phyloP scores from a whole-genome alignment of 805 yeast genomes.

The Torulaspora maleeae region DNA sequence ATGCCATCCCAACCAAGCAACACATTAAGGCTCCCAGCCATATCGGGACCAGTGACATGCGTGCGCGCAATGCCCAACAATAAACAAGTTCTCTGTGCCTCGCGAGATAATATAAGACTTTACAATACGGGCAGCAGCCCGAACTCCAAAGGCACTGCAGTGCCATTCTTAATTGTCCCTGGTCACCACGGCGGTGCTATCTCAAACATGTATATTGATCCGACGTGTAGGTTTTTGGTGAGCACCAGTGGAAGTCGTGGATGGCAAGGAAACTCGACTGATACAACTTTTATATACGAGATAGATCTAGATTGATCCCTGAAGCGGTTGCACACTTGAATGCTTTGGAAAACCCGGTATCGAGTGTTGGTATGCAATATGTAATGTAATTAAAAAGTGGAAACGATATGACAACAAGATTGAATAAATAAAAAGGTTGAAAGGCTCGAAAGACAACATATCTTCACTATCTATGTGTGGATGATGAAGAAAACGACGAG shows the following conservation, averaged over 20 bases:
- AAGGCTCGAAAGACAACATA: background rate
- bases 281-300: conserved; percentile 76
- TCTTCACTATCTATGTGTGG: background rate
- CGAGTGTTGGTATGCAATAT: background rate
- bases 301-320: conserved; percentile 44
- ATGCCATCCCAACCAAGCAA: conserved; percentile 55
- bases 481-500: conserved; percentile 1
- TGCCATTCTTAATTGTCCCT: conserved; percentile 87
- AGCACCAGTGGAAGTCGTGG: conserved; percentile 94
- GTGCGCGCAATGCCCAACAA: conserved; percentile 76
- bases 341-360: no score
- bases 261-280: conserved; percentile 83
- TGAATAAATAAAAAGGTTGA: background rate
- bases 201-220: conserved; percentile 74
- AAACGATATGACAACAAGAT: background rate
- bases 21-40: conserved; percentile 68
- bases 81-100: conserved; percentile 78
- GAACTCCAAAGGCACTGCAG: conserved; percentile 32
- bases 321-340: background rate
- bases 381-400: background rate
- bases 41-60: conserved; percentile 86
- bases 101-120: conserved; percentile 81
- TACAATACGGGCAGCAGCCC: conserved; percentile 54
- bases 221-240: conserved; percentile 80
- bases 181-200: conserved; percentile 95